Evolutionary conservation across 805 yeast species (phyloP).

Genomic region (Yamadazyma kitorensis): DNA sequence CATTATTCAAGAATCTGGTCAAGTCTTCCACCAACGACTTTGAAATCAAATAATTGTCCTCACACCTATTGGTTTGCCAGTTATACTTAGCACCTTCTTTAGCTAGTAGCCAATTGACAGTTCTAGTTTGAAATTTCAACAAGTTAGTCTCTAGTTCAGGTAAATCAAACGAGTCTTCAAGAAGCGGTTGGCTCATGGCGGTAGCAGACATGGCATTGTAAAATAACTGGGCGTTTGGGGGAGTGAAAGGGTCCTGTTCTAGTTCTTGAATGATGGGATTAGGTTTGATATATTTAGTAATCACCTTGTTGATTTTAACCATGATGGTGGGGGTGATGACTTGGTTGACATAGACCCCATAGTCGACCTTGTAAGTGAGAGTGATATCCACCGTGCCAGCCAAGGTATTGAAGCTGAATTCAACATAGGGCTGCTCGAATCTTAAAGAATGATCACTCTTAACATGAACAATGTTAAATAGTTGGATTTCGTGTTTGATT

Average conservation of each 20-base stretch:
- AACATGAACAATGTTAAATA: constrained; percentile 1
- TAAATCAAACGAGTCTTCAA: constrained; percentile 25
- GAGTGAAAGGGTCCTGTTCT: constrained; percentile 11
- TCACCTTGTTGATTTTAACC: constrained; percentile 11
- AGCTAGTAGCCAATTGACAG: constrained; percentile 55
- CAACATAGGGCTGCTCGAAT: constrained; percentile 5
- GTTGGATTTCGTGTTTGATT: constrained; percentile 5
- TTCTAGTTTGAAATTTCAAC: constrained; percentile 50
- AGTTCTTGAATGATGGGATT: constrained; percentile 4
- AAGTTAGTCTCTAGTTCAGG: constrained; percentile 45
- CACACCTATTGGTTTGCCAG: constrained; percentile 20
- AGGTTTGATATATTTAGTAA: constrained; percentile 4
- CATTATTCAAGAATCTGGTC: background rate
- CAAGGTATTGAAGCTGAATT: constrained; percentile 12
- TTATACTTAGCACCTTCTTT: constrained; percentile 47
- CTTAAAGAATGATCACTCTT: constrained; percentile 3
- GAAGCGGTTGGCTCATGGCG: constrained; percentile 27
- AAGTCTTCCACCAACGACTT: constrained; percentile 3
- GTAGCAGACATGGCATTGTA: constrained; percentile 49
- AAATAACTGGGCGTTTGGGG: constrained; percentile 38
- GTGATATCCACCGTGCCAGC: constrained; percentile 12
- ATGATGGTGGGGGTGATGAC: constrained; percentile 17
- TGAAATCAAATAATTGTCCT: constrained; percentile 14
- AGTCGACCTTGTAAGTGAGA: constrained; percentile 14
- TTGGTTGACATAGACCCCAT: constrained; percentile 18